Conservation (phyloP, 441 rosid species). For the Populus hybrid region DNA sequence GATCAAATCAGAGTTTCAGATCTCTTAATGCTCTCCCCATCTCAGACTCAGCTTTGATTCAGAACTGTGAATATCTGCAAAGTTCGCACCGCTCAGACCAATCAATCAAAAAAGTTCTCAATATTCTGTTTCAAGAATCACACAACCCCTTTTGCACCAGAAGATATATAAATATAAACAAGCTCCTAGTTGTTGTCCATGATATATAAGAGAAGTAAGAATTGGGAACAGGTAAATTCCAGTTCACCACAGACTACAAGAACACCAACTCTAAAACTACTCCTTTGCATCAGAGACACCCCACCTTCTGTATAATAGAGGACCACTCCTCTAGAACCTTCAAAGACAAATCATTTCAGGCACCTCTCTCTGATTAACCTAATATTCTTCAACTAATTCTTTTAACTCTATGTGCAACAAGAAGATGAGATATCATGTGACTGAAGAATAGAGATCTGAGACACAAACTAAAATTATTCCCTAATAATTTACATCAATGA, state of each 20-base stretch:
- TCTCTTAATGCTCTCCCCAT: conserved; percentile 13
- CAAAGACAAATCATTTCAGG: background rate
- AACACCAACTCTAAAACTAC: background rate
- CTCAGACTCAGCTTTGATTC: conserved; percentile 6
- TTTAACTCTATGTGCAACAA: background rate
- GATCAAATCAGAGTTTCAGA: conserved; percentile 1
- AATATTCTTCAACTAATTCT: conserved; percentile 9
- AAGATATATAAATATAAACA: conserved; percentile 11
- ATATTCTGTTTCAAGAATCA: conserved; percentile 8
- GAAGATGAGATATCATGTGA: conserved; percentile 23
- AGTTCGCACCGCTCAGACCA: background rate
- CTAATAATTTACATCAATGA: conserved; percentile 28
- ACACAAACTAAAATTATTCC: conserved; percentile 22
- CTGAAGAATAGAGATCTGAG: conserved; percentile 19
- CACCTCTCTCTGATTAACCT: background rate
- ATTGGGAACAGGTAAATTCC: background rate
- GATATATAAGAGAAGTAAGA: background rate
- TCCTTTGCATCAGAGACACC: conserved; percentile 13
- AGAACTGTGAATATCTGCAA: conserved; percentile 9
- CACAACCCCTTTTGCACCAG: background rate
- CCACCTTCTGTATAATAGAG: background rate
- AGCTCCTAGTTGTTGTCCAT: background rate
- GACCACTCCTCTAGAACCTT: background rate
- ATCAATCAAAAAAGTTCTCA: background rate
- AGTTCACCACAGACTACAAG: background rate